Evolutionary conservation across 768 basidiomycete species (phyloP).

Genomic region (Tremella fuciformis): DNA sequence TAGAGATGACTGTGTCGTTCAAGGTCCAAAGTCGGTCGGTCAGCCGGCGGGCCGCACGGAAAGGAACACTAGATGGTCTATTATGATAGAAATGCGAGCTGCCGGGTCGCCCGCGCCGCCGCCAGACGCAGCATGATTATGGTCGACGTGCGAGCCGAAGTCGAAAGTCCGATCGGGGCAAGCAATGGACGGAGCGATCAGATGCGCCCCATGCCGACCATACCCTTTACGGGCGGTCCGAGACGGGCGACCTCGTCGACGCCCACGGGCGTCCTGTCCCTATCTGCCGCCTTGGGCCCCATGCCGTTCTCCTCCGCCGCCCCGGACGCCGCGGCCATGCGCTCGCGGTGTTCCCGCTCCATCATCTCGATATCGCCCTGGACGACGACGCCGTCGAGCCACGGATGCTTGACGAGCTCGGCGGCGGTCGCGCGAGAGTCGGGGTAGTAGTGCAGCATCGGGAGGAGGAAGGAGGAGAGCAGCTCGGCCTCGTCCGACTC

Average conservation of each 20-base stretch:
- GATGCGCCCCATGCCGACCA: slow-evolving; percentile 46
- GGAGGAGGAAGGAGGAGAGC: slow-evolving; percentile 74
- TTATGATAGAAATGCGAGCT: too few species aligned
- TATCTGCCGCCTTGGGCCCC: too few species aligned
- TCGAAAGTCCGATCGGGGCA: too few species aligned
- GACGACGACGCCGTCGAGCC: slow-evolving; percentile 80
- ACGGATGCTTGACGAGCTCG: slow-evolving; percentile 81
- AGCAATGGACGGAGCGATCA: slow-evolving; percentile 1
- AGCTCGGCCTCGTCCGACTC: slow-evolving; percentile 74
- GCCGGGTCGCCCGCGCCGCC: too few species aligned
- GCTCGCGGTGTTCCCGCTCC: slow-evolving; percentile 19
- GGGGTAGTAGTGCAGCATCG: slow-evolving; percentile 86
- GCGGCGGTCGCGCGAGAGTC: slow-evolving; percentile 82
- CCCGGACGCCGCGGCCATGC: too few species aligned
- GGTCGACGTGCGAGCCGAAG: too few species aligned
- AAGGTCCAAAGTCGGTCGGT: too few species aligned
- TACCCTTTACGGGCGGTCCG: slow-evolving; percentile 42
- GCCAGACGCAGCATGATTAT: too few species aligned
- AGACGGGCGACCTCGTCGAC: slow-evolving; percentile 38
- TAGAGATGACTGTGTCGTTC: too few species aligned
- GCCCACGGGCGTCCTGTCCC: slow-evolving; percentile 3
- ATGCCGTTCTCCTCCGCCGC: too few species aligned
- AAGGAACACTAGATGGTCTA: too few species aligned
- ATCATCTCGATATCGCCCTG: slow-evolving; percentile 77
- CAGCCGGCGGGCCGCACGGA: too few species aligned